A percentile compares a stretch with the other conserved stretches of the same genome.
Evolutionary conservation across 495 filamentous ascomycete genomes (phyloP).

Genomic region (Letharia lupina): DNA sequence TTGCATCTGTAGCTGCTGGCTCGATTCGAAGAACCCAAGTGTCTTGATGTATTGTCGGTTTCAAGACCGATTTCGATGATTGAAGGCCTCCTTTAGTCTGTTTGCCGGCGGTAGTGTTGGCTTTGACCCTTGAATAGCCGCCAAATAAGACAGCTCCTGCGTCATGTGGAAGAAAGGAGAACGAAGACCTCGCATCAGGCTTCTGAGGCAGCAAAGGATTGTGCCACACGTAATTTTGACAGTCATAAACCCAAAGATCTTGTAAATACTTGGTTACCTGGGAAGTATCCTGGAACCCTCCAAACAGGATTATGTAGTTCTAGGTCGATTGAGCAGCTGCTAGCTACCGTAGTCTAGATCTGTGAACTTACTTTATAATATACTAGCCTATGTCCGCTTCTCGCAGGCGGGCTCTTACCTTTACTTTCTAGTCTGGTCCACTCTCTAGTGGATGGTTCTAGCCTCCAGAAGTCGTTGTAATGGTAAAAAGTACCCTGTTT

Average conservation of each 20-base stretch:
- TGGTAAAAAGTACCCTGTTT: conserved; percentile 99
- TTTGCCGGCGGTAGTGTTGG: conserved; percentile 42
- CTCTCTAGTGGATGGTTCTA: conserved; percentile 72
- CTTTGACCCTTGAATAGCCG: conserved; percentile 86
- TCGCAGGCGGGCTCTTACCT: conserved; percentile 77
- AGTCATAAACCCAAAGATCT: conserved; percentile 61
- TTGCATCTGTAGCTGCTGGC: conserved; percentile 51
- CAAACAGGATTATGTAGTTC: conserved; percentile 66
- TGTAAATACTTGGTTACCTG: conserved; percentile 85
- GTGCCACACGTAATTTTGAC: conserved; percentile 66
- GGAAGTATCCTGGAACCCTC: conserved; percentile 92
- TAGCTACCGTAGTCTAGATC: conserved; percentile 6
- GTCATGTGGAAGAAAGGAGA: conserved; percentile 84
- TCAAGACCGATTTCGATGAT: conserved; percentile 56
- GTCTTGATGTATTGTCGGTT: conserved; percentile 84
- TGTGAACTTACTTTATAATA: conserved; percentile 63
- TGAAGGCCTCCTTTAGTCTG: conserved; percentile 56
- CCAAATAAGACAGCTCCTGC: conserved; percentile 81
- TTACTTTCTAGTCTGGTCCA: conserved; percentile 86
- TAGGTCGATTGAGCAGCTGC: conserved; percentile 21
- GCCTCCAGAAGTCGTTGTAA: conserved; percentile 96
- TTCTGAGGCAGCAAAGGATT: conserved; percentile 65
- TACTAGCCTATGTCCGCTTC: conserved; percentile 92
- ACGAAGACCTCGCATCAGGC: conserved; percentile 82
- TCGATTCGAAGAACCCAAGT: conserved; percentile 86